Percentiles rank a stretch among this genome's conserved stretches.
These are phyloP conservation scores for Lepraria neglecta DNA, from an alignment of 495 filamentous ascomycete species.

Conservation along the genomic window DNA sequence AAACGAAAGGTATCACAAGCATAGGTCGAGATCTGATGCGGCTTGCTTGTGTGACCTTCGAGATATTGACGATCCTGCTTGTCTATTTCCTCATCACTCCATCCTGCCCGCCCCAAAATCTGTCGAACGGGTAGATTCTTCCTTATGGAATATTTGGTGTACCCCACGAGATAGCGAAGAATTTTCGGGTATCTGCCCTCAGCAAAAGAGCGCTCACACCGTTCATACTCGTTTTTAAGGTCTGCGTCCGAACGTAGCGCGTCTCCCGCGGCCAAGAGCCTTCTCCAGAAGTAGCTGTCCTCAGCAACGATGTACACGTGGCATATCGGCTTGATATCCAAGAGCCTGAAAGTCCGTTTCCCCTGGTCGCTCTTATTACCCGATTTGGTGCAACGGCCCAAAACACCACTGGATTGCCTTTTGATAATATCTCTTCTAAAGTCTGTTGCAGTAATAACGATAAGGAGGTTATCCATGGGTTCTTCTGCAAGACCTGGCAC, in stretches of 20 bases:
- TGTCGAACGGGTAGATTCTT: not conserved
- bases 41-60: not conserved
- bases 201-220: not conserved
- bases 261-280: not conserved
- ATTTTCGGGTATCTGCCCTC: not conserved
- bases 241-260: not conserved
- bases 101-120: not conserved
- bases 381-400: not conserved
- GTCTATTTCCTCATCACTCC: not conserved
- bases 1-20: not conserved
- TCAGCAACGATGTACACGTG: not conserved
- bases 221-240: not conserved
- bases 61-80: not conserved
- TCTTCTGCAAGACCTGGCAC: not conserved
- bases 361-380: not conserved
- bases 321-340: not conserved
- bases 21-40: not conserved
- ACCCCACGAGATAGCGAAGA: not conserved
- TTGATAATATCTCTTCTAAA: not conserved
- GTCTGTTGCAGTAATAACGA: not conserved
- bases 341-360: not conserved
- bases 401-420: not conserved
- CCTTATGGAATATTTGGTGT: not conserved
- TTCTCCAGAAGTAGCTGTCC: not conserved
- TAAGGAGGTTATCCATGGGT: not conserved